phyloP scores from a whole-genome alignment of 2,329 filamentous ascomycete genomes.

The Truncatella angustata region DNA sequence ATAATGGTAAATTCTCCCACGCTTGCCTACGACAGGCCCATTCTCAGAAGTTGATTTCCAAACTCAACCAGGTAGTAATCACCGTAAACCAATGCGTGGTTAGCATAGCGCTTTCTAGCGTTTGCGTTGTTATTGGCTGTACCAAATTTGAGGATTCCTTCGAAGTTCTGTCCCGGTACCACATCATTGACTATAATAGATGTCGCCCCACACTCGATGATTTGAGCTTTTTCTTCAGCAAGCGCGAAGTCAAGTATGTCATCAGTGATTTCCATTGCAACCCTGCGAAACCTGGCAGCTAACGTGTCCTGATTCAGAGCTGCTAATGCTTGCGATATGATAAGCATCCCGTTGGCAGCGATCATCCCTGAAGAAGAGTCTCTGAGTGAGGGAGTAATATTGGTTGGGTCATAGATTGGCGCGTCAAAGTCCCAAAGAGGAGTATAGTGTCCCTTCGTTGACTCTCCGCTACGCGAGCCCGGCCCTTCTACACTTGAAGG shows the following conservation, averaged over 20 bases:
- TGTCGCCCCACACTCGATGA: background rate
- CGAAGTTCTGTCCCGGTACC: slow-evolving; percentile 18
- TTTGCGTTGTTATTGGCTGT: slow-evolving; percentile 34
- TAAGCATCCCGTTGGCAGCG: slow-evolving; percentile 27
- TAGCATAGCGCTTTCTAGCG: slow-evolving; percentile 24
- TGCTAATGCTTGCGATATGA: slow-evolving; percentile 19
- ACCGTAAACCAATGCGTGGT: slow-evolving; percentile 46
- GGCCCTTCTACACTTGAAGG: slow-evolving; percentile 26
- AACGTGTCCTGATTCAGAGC: slow-evolving; percentile 7
- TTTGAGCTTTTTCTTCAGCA: slow-evolving; percentile 21
- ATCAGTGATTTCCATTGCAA: slow-evolving; percentile 14
- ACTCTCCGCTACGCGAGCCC: slow-evolving; percentile 4
- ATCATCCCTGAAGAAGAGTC: slow-evolving; percentile 31
- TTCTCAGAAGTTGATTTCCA: slow-evolving; percentile 43
- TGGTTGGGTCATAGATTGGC: slow-evolving; percentile 29
- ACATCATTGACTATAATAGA: slow-evolving; percentile 10
- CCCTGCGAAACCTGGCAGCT: slow-evolving; percentile 9
- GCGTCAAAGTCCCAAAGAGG: slow-evolving; percentile 49
- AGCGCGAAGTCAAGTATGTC: slow-evolving; percentile 20
- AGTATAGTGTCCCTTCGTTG: slow-evolving; percentile 19
- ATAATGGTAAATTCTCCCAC: no score
- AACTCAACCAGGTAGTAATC: slow-evolving; percentile 48
- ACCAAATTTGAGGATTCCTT: slow-evolving; percentile 29
- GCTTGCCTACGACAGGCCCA: slow-evolving; percentile 21
- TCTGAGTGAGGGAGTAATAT: slow-evolving; percentile 20